Percentiles rank a stretch among this genome's conserved stretches.
Conservation (phyloP, 176 grass and related monocot genomes). For the bread wheat (Triticum aestivum) region DNA sequence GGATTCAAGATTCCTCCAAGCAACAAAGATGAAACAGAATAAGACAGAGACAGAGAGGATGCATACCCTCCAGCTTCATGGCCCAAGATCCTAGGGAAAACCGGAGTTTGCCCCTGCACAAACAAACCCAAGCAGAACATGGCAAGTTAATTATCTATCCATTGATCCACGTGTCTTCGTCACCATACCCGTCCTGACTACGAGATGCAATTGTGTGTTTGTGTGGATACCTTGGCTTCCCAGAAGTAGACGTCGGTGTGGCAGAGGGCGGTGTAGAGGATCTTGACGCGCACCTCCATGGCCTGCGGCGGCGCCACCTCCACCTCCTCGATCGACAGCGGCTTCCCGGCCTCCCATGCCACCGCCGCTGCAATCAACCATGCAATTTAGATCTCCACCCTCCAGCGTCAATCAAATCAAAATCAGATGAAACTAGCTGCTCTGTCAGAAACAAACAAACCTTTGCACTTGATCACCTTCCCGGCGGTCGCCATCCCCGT, state of each 20-base stretch:
- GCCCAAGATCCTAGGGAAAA: slow-evolving; percentile 89
- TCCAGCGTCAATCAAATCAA: not conserved
- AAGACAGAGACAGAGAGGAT: not conserved
- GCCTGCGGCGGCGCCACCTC: slow-evolving; percentile 85
- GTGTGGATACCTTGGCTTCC: slow-evolving; percentile 64
- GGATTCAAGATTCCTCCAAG: not conserved
- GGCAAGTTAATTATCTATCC: not conserved
- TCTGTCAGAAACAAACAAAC: not conserved
- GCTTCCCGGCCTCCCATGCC: slow-evolving; percentile 87
- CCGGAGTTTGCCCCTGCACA: slow-evolving; percentile 75
- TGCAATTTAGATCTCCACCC: not conserved
- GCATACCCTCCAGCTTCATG: slow-evolving; percentile 92
- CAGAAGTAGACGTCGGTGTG: slow-evolving; percentile 98
- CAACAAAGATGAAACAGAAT: not conserved
- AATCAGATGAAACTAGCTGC: not conserved
- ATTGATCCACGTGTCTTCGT: not conserved
- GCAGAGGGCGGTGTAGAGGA: slow-evolving; percentile 79
- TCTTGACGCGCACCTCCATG: slow-evolving; percentile 87
- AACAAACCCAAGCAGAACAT: not conserved
- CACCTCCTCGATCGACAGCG: slow-evolving; percentile 76
- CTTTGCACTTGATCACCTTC: slow-evolving; percentile 89
- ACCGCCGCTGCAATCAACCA: slow-evolving; percentile 55
- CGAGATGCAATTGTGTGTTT: not conserved
- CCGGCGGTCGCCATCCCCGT: slow-evolving; percentile 66
- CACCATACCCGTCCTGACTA: no score